phyloP scores from a whole-genome alignment of 768 basidiomycete species.

The Rhizopogon vulgaris region DNA sequence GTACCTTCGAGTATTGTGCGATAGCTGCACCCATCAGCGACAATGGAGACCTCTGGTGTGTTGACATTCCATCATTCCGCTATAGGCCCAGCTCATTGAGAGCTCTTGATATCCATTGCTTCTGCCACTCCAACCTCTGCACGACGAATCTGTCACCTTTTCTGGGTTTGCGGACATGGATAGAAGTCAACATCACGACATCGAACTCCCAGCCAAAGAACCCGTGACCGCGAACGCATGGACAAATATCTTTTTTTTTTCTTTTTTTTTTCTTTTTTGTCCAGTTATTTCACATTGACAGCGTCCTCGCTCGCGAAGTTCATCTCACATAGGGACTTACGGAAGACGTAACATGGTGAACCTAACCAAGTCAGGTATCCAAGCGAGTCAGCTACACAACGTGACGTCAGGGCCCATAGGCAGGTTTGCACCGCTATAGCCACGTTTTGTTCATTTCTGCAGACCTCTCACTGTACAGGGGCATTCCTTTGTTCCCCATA shows the following conservation, averaged over 20 bases:
- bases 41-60: background rate
- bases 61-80: no score
- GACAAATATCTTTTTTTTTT: background rate
- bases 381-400: background rate
- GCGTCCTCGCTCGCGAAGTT: background rate
- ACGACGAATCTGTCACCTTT: background rate
- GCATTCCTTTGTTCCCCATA: background rate
- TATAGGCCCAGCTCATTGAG: background rate
- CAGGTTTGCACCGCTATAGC: background rate
- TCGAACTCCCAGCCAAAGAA: background rate
- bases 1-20: no score
- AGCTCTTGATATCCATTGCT: background rate
- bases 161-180: background rate
- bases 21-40: no score
- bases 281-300: background rate
- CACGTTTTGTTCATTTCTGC: background rate
- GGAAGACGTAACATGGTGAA: background rate
- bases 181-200: background rate
- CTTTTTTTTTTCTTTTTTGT: no score
- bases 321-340: background rate
- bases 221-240: background rate
- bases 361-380: background rate
- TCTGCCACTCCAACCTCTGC: background rate
- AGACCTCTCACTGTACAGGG: no score
- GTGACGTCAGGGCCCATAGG: background rate